These are phyloP conservation scores for Eucalyptus microcorys DNA, from an alignment of 345 rosid species.

Conservation along the genomic window DNA sequence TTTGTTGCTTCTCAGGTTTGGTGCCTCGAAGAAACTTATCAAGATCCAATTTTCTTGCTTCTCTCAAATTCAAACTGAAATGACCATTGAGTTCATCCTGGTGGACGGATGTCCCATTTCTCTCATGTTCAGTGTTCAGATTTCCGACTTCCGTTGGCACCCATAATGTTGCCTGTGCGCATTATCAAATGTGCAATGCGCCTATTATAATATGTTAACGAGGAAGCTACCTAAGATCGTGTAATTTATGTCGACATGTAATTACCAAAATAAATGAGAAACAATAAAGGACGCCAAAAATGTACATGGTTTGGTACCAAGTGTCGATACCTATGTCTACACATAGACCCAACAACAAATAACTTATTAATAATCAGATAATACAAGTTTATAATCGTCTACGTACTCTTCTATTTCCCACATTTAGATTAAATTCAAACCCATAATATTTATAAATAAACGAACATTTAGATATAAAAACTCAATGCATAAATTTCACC, in stretches of 20 bases:
- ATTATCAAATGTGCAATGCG: neutral
- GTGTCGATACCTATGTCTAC: rapidly evolving
- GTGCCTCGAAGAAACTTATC: neutral
- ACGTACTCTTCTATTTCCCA: no score
- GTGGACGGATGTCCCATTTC: neutral
- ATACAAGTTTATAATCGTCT: rapidly evolving
- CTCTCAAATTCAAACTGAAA: neutral
- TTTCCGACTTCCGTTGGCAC: neutral
- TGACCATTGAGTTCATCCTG: neutral
- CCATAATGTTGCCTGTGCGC: neutral
- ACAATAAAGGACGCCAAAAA: rapidly evolving
- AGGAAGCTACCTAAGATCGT: rapidly evolving
- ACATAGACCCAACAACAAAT: rapidly evolving
- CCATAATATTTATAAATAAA: no score
- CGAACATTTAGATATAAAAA: no score
- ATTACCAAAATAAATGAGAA: no score
- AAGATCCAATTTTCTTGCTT: neutral
- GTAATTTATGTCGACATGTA: rapidly evolving
- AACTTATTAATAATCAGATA: rapidly evolving
- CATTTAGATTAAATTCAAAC: neutral
- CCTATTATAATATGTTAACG: no score
- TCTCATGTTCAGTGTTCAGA: neutral
- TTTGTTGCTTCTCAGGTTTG: neutral
- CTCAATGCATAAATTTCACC: neutral
- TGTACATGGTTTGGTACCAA: rapidly evolving